Evolutionary conservation across 805 yeast genomes (phyloP), one percentile per base, ranked within the genome.

Genomic region (Sungouiella thailandica): DNA sequence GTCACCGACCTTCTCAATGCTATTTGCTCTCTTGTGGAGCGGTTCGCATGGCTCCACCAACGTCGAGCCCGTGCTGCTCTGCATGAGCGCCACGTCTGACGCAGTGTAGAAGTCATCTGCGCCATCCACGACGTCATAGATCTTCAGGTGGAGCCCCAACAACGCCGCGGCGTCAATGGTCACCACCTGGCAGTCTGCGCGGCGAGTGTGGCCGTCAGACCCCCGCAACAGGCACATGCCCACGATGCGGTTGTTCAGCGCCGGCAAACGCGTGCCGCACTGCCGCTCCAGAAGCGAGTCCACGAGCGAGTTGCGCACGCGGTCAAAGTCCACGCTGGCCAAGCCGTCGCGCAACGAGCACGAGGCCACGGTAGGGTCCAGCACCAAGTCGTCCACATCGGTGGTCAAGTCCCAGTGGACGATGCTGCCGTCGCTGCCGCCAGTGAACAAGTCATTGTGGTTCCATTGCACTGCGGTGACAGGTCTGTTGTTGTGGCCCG

Each of bases 391-490:
- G 19, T 38, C 28, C 9, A 36, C 31, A 28, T 49, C 57, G 12
- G 58, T 49, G 7, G 68, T 55, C 31, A 76, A 58, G 52, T 76
- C 76, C 89, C 89, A 82, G 38, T 76, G 77, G 8, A 79, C 64
- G n/a, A 83, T 70, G 34, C 68, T 72, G 4, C 88, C 88, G 48
- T 82, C 87, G 30, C 64, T 58, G 2, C 82, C 74, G 6, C 83
- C 78, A 1, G 82, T 66, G 47, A 76, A 73, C 19, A 81, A 41
- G 49, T 75, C 76, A 15, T 62, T 57, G 17, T 60, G 58, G 34
- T 65, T 63, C 90, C 93, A 85, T 40, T 76, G 74, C 24, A 85
- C 46, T 15, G 76, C 58, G 6, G 77, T 72, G 11, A 85, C 63
- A 13, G 41, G 38, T 22, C 56, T 54, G 39, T 73, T 79, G 5